Evolutionary conservation across 2,329 filamentous ascomycete species (phyloP).

Genomic region (Paracoccidioides brasiliensis): DNA sequence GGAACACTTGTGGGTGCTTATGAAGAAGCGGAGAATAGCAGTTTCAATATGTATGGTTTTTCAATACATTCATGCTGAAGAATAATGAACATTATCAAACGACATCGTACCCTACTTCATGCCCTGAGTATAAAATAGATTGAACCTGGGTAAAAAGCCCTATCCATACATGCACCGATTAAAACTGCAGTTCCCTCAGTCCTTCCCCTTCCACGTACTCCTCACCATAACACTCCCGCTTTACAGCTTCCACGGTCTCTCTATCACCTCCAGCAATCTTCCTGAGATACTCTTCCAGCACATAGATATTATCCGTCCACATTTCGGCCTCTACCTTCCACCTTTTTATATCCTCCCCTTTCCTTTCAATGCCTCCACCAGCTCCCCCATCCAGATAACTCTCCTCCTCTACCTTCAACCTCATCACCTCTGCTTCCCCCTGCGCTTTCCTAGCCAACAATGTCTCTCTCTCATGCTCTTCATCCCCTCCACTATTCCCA

Average conservation of each 20-base stretch:
- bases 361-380: conserved; percentile 17
- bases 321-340: conserved; percentile 22
- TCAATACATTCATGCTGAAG: no score
- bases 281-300: conserved; percentile 29
- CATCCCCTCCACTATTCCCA: conserved; percentile 10
- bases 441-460: conserved; percentile 5
- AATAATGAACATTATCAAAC: no score
- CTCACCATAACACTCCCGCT: conserved; percentile 38
- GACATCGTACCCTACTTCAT: no score
- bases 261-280: conserved; percentile 30
- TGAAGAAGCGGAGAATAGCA: no score
- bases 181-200: conserved; percentile 28
- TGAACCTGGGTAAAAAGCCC: background rate
- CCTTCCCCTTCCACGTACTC: conserved; percentile 44
- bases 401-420: conserved; percentile 16
- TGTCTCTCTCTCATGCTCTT: conserved; percentile 6
- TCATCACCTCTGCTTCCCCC: conserved; percentile 4
- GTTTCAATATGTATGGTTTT: no score
- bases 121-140: background rate
- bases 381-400: conserved; percentile 12
- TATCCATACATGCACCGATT: background rate
- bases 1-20: no score
- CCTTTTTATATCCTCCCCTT: conserved; percentile 21
- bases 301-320: conserved; percentile 35
- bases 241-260: conserved; percentile 31